A percentile compares a stretch with the other conserved stretches of the same genome.
Evolutionary conservation across 768 basidiomycete genomes (phyloP).

Genomic region (Panaeolus papilionaceus): DNA sequence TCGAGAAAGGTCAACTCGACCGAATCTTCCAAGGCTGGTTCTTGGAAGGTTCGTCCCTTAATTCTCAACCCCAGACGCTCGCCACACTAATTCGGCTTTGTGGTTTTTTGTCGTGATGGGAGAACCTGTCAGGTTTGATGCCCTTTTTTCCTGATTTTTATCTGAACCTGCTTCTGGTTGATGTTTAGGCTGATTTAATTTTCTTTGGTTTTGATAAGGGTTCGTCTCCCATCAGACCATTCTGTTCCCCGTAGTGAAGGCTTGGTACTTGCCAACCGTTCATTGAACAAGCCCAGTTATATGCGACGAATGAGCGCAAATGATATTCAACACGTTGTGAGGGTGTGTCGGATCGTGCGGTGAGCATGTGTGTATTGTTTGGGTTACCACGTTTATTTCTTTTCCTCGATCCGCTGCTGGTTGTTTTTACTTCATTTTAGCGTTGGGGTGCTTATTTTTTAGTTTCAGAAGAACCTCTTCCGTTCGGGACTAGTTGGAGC

Average conservation of each 20-base stretch:
- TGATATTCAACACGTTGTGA: neutral
- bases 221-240: slow-evolving; percentile 8
- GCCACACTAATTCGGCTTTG: slow-evolving; percentile 2
- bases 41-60: slow-evolving; percentile 8
- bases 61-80: neutral
- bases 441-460: neutral
- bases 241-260: neutral
- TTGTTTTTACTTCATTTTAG: neutral
- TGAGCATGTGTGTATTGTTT: neutral
- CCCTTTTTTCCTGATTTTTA: slow-evolving; percentile 2
- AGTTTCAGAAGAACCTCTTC: neutral
- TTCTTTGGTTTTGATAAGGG: neutral
- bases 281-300: neutral
- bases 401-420: neutral
- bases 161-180: neutral
- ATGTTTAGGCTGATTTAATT: slow-evolving; percentile 6
- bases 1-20: slow-evolving; percentile 1
- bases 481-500: neutral
- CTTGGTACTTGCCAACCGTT: neutral
- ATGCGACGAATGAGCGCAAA: no score
- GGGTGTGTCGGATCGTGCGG: neutral
- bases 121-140: slow-evolving; percentile 13
- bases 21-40: slow-evolving; percentile 9
- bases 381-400: neutral
- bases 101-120: neutral